These are phyloP conservation scores for Gossypium aridum DNA, from an alignment of 441 rosid species.

Conservation along the genomic window DNA sequence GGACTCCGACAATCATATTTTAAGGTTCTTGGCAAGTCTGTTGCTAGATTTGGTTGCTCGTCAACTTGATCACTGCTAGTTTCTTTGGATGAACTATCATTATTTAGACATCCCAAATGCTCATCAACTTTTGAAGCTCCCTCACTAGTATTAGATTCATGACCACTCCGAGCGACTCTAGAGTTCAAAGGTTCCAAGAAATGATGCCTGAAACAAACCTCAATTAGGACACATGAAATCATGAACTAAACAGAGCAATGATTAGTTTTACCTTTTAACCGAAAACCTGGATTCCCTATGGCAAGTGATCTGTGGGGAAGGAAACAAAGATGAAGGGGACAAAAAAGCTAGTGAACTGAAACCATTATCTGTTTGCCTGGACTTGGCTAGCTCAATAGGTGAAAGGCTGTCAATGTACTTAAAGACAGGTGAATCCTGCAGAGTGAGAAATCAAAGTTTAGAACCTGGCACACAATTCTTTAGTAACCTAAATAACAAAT, in stretches of 20 bases:
- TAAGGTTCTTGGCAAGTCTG: slow-evolving; percentile 32
- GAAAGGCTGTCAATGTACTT: slow-evolving; percentile 52
- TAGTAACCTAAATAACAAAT: background rate
- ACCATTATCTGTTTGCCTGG: slow-evolving; percentile 18
- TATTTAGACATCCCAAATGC: slow-evolving; percentile 6
- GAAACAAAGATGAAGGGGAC: slow-evolving; percentile 41
- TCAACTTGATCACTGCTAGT: slow-evolving; percentile 19
- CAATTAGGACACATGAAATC: background rate
- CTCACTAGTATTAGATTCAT: slow-evolving; percentile 15
- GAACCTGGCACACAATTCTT: background rate
- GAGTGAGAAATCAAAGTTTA: background rate
- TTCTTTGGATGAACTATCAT: slow-evolving; percentile 12
- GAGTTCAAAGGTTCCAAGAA: slow-evolving; percentile 24
- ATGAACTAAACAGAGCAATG: background rate
- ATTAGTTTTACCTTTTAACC: slow-evolving; percentile 27
- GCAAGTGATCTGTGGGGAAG: slow-evolving; percentile 32
- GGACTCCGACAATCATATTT: slow-evolving; percentile 33
- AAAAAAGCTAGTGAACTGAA: slow-evolving; percentile 30
- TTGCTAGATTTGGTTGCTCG: slow-evolving; percentile 25
- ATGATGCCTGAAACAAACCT: slow-evolving; percentile 30
- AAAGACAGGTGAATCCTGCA: slow-evolving; percentile 62
- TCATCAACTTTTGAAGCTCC: slow-evolving; percentile 17
- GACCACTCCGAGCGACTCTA: slow-evolving; percentile 7
- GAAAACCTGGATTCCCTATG: slow-evolving; percentile 32
- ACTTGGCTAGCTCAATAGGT: slow-evolving; percentile 41